Percentiles rank a stretch among this genome's conserved stretches.
These are phyloP conservation scores for Pleurozium schreberi DNA, from an alignment of 225 moss, liverwort and hornwort genomes.

Conservation along the genomic window DNA sequence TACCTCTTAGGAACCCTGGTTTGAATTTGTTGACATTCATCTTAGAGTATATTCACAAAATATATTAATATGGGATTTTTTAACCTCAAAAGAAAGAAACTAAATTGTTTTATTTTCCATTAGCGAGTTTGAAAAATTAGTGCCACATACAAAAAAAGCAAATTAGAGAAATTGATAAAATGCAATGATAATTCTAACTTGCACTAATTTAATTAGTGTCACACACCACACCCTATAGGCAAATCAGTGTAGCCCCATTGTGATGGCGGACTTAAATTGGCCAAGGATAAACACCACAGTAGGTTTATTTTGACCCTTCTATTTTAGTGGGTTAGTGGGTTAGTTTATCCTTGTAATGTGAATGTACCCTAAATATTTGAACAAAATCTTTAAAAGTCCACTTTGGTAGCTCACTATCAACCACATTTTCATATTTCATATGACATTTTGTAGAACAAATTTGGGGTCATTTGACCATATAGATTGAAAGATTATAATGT, in stretches of 20 bases:
- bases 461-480: too few species aligned
- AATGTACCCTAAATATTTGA: background rate
- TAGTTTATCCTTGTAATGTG: background rate
- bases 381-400: too few species aligned
- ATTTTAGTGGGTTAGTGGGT: background rate
- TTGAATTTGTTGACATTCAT: background rate
- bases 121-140: background rate
- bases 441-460: background rate
- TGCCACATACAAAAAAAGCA: background rate
- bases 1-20: background rate
- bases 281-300: background rate
- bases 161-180: background rate
- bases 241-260: background rate
- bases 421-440: background rate
- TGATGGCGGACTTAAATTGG: background rate
- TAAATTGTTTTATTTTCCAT: background rate
- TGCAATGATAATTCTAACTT: background rate
- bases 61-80: too few species aligned
- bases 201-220: background rate
- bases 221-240: background rate
- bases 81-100: background rate
- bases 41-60: fast-evolving
- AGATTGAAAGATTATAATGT: too few species aligned
- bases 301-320: too few species aligned
- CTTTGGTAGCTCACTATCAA: background rate